These are phyloP conservation scores for Leccinum sublutescens DNA, from an alignment of 768 basidiomycete genomes.

Conservation along the genomic window DNA sequence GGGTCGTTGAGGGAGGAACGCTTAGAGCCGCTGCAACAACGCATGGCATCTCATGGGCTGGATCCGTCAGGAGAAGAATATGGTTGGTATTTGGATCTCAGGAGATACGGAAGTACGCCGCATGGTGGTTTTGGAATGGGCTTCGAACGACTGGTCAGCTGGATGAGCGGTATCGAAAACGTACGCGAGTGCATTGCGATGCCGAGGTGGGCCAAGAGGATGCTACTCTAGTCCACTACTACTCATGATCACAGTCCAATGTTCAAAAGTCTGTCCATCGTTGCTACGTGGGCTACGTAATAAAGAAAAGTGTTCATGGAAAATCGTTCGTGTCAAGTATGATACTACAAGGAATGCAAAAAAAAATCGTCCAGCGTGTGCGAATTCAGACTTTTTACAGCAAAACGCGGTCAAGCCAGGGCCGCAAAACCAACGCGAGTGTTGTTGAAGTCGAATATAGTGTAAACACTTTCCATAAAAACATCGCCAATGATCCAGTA, in stretches of 20 bases:
- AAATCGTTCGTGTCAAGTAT: background rate
- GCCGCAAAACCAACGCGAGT: slow-evolving; percentile 43
- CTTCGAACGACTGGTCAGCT: slow-evolving; percentile 86
- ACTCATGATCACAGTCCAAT: background rate
- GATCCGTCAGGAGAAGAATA: too few species aligned
- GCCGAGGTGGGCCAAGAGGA: slow-evolving; percentile 84
- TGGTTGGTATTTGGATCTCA: too few species aligned
- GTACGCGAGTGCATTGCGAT: slow-evolving; percentile 92
- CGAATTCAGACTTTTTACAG: background rate
- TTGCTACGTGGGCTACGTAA: background rate
- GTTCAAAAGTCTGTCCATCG: background rate
- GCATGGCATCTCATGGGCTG: slow-evolving; percentile 5
- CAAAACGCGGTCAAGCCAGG: slow-evolving; percentile 16
- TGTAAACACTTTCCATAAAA: slow-evolving; percentile 35
- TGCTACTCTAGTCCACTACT: slow-evolving; percentile 49
- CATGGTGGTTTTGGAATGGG: slow-evolving; percentile 98
- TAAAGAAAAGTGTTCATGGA: background rate
- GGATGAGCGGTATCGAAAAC: slow-evolving; percentile 85
- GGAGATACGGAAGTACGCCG: too few species aligned
- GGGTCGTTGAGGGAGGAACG: slow-evolving; percentile 90
- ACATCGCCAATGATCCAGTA: slow-evolving; percentile 37
- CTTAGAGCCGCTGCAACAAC: slow-evolving; percentile 44
- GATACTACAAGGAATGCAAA: background rate
- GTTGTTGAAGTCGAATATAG: slow-evolving; percentile 32
- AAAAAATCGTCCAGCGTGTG: slow-evolving; percentile 3